These are phyloP conservation scores for Suhomyces anneliseae DNA, from an alignment of 1,139 yeast genomes.

Conservation along the genomic window DNA sequence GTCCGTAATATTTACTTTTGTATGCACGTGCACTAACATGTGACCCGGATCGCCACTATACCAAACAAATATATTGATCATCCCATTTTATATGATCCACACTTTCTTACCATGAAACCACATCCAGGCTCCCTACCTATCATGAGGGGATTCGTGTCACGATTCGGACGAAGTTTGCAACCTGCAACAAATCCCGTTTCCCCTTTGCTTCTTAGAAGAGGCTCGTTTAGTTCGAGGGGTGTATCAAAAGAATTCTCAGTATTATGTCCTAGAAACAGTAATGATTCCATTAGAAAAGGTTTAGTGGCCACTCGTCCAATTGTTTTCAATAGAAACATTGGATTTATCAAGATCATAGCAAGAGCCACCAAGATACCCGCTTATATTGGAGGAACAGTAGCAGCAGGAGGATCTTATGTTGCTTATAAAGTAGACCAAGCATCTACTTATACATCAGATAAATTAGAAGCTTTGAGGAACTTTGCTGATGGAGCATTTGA, in stretches of 20 bases:
- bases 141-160: constrained; percentile 4
- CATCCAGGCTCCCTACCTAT: constrained; percentile 1
- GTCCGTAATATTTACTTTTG: not conserved
- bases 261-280: constrained; percentile 1
- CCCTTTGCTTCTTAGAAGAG: not conserved
- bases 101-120: not conserved
- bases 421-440: constrained; percentile 92
- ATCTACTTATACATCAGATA: constrained; percentile 65
- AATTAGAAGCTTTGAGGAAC: constrained; percentile 60
- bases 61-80: constrained; percentile 1
- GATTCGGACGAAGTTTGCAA: constrained; percentile 3
- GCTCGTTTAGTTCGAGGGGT: not conserved
- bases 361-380: constrained; percentile 63
- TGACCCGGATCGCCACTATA: constrained; percentile 5
- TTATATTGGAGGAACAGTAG: constrained; percentile 84
- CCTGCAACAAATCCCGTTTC: not conserved
- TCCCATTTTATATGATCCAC: constrained; percentile 1
- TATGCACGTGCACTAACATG: not conserved
- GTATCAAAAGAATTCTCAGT: constrained; percentile 4
- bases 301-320: not conserved
- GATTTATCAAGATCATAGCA: constrained; percentile 50
- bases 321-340: constrained; percentile 28
- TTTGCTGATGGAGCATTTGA: constrained; percentile 49
- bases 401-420: constrained; percentile 92
- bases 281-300: not conserved